Conservation (phyloP, 2,329 filamentous ascomycete genomes). For the Fonsecaea erecta region DNA sequence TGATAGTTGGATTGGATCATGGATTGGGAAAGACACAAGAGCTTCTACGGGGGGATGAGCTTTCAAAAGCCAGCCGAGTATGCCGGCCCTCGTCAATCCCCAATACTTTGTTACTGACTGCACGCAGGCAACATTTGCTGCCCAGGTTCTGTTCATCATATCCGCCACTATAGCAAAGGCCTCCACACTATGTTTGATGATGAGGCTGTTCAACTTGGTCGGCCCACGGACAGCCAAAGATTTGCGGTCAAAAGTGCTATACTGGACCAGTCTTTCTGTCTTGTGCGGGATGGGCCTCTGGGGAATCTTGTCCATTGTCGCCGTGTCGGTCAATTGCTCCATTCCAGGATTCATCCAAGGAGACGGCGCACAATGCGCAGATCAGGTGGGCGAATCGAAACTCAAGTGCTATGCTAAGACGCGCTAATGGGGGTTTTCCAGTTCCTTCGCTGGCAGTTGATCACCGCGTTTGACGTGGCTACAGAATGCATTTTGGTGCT, state of each 20-base stretch:
- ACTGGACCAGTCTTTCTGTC: conserved; percentile 28
- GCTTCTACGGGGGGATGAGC: conserved; percentile 25
- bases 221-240: conserved; percentile 26
- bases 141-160: conserved; percentile 39
- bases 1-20: conserved; percentile 37
- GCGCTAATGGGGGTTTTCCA: conserved; percentile 7
- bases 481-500: conserved; percentile 37
- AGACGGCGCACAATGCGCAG: conserved; percentile 22
- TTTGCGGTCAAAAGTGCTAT: conserved; percentile 33
- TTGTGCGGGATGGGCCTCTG: conserved; percentile 31
- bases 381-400: conserved; percentile 21
- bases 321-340: conserved; percentile 33
- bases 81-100: background rate
- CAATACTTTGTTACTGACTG: background rate
- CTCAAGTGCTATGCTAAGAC: background rate
- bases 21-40: conserved; percentile 37
- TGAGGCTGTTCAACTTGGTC: conserved; percentile 37
- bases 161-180: conserved; percentile 40
- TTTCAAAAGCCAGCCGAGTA: conserved; percentile 27
- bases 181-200: conserved; percentile 40
- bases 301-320: conserved; percentile 36
- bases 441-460: conserved; percentile 44
- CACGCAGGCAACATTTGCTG: conserved; percentile 20
- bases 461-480: conserved; percentile 47
- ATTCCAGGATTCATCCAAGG: conserved; percentile 19